These are phyloP conservation scores for Juglanconis oblonga DNA, from an alignment of 2,329 filamentous ascomycete genomes.

Conservation along the genomic window DNA sequence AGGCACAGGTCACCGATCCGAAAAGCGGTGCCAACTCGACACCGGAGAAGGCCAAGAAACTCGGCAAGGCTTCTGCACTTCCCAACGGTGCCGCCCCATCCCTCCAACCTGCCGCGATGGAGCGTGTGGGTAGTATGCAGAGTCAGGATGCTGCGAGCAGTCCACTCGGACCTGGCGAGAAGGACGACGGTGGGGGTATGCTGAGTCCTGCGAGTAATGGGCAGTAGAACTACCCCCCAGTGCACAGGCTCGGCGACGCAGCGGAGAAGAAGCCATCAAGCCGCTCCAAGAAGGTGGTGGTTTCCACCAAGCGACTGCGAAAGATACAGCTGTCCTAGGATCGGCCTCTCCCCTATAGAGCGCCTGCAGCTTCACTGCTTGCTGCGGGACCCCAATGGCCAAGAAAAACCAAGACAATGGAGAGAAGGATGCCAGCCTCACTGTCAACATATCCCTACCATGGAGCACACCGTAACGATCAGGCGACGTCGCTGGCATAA, in stretches of 20 bases:
- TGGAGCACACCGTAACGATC: background rate
- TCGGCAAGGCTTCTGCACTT: constrained; percentile 35
- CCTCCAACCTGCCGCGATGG: constrained; percentile 50
- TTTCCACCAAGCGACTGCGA: background rate
- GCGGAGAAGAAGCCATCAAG: background rate
- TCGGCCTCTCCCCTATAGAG: background rate
- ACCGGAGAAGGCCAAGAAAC: constrained; percentile 48
- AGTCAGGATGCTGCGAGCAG: constrained; percentile 58
- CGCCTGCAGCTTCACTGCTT: background rate
- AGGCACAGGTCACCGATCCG: constrained; percentile 50
- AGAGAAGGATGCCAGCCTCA: background rate
- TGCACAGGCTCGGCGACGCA: background rate
- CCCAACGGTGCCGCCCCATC: constrained; percentile 39
- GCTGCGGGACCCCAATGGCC: background rate
- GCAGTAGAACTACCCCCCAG: constrained; percentile 29
- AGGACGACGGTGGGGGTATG: constrained; percentile 64
- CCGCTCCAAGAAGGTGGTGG: background rate
- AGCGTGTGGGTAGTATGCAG: constrained; percentile 55
- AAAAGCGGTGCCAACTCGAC: constrained; percentile 35
- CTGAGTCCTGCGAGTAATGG: constrained; percentile 81
- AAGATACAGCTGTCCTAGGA: background rate
- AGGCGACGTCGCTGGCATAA: background rate
- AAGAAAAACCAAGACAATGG: background rate
- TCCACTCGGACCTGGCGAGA: constrained; percentile 55
- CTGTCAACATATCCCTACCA: background rate